Evolutionary conservation across 2,329 filamentous ascomycete genomes (phyloP), one percentile per base, ranked within the genome.

Genomic region (Arthrobotrys conoides): DNA sequence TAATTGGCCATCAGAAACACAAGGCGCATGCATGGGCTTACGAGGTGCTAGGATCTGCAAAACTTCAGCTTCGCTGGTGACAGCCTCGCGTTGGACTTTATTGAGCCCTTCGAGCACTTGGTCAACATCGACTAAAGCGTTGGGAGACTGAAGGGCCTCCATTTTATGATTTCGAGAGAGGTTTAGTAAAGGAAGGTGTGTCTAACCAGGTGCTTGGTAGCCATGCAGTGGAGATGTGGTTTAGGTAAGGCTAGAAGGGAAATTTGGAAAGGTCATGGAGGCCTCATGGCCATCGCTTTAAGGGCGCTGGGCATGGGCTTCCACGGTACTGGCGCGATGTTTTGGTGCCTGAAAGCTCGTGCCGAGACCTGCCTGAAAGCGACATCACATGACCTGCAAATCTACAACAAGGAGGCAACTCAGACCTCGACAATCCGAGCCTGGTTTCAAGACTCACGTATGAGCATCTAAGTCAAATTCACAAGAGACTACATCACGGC

Each of bases 11-110:
- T 1, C 16, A 41, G n/a, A n/a, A 55, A 22, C 8, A 18, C 6
- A 33, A 44, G 6, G 55, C n/a, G 12, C 10, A 18, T 38, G 33
- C 30, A 5, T 18, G 36, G 20, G 64, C 89, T 91, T 18, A 90
- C 90, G 2, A 89, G 90, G 0, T 46, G 90, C 90, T 51, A 92
- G 85, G 71, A 92, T 92, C 61, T 90, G 90, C 18, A 92, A 80
- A 51, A 84, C 83, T 46, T 87, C 85, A 9, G 89, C 88, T 3
- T 87, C 85, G 5, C 89, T 91, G 6, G 89, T 89, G 27, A 92
- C 91, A 0, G 91, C 91, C 59, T 87, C 86, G 80, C 86, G 87
- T 83, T 93, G 91, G 8, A 90, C 90, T 55, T 85, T 83, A 84
- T 93, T 93, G 72, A 93, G 87, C 38, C 89, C 90, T 70, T 86